Base-by-base conservation (phyloP, 768 basidiomycete species). In the Hebeloma cylindrosporum region DNA sequence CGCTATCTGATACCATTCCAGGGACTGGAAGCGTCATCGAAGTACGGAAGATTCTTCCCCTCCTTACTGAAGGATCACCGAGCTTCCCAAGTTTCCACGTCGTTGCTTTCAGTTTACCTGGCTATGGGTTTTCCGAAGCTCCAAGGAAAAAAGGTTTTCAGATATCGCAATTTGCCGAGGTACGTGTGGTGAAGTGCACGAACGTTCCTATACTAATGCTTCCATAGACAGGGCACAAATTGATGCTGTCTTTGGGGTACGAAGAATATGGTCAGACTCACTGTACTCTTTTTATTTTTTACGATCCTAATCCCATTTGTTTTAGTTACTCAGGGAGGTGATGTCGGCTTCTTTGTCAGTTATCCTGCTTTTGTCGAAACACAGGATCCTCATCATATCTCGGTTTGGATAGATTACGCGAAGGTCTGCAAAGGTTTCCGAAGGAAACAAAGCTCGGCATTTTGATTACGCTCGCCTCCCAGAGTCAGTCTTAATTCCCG, bases 21-120 rank as follows among this genome's bases (percentile, higher is more conserved):
- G 81, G 83, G 83, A 80, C 82, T 0, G 82, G 83, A 41, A 69
- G 74, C 42, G 80, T 82, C 57, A 43, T 75, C 16, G 81, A 85
- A 62, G 75, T 73, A 6, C 57, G 65, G 30, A 84, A 83, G 63
- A 63, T 85, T 4, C 60, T 85, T 1, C 77, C 80, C 2, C 55
- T 81, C 4, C 61, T 86, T 47, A 66, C 72, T 0, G 59, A 67
- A 16, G 59, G 62, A 0, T 66, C 70, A 1, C 61, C 68, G 0
- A 67, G 75, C 4, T 57, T 67, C 40, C 82, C 81, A 1, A 77
- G 71, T 39, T 85, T 85, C 57, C 79, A 84, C 50, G 78, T 85
- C 16, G 79, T 85, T 0, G 77, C 75, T 0, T 50, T 73, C 26
- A 77, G 81, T 52, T 52, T 84, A 11, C 83, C 82, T 7, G 80